Evolutionary conservation across 371 early-diverging fungal genomes (phyloP).

Genomic region (Lichtheimia hyalospora): DNA sequence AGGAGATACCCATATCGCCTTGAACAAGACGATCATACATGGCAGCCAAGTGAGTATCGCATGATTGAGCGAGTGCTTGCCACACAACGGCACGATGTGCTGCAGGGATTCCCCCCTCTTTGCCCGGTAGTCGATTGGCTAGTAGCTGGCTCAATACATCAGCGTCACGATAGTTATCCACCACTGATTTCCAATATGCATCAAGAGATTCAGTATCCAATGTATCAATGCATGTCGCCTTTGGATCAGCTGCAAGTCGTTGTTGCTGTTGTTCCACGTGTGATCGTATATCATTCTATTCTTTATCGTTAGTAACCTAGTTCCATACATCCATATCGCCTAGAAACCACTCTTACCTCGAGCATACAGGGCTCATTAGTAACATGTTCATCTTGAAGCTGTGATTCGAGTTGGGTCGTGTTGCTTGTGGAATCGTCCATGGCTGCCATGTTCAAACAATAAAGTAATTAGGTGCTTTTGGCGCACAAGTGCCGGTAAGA

Average conservation of each 20-base stretch:
- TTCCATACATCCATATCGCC: no score
- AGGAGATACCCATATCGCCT: slow-evolving; percentile 34
- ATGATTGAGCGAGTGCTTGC: slow-evolving; percentile 81
- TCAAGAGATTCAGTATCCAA: not conserved
- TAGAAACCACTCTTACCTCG: no score
- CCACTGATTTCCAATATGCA: slow-evolving; percentile 5
- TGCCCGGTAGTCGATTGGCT: slow-evolving; percentile 7
- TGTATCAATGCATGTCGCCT: slow-evolving; percentile 54
- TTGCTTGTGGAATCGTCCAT: no score
- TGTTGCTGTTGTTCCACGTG: slow-evolving; percentile 61
- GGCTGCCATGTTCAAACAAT: no score
- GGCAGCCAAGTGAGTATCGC: slow-evolving; percentile 63
- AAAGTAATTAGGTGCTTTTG: not conserved
- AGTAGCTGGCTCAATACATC: not conserved
- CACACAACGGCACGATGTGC: slow-evolving; percentile 74
- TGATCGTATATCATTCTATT: slow-evolving; percentile 41
- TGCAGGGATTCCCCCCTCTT: slow-evolving; percentile 4
- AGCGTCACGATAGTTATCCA: slow-evolving; percentile 1
- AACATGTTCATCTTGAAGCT: slow-evolving; percentile 49
- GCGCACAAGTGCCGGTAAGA: not conserved
- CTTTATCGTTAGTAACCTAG: no score
- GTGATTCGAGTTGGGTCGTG: not conserved
- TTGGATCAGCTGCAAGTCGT: slow-evolving; percentile 56
- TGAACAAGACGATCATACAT: slow-evolving; percentile 73
- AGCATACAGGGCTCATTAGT: no score